phyloP scores from a whole-genome alignment of 2,329 filamentous ascomycete genomes.

The Penicillium decumbens region DNA sequence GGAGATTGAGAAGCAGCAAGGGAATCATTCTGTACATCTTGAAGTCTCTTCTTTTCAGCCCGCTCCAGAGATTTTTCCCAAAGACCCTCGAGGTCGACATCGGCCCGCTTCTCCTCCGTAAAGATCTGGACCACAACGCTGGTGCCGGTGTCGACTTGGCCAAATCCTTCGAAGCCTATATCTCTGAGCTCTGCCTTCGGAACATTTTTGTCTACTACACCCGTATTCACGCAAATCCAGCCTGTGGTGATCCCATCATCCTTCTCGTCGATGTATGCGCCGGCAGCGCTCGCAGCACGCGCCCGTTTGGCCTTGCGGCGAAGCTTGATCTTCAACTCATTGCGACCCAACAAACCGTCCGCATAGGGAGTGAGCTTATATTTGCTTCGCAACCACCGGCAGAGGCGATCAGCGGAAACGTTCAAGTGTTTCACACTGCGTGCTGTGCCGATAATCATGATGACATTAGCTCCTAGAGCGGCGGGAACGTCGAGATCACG shows the following conservation, averaged over 20 bases:
- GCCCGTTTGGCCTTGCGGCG: constrained; percentile 74
- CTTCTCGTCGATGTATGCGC: constrained; percentile 52
- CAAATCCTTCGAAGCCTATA: constrained; percentile 67
- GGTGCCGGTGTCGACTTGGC: constrained; percentile 53
- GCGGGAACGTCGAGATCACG: constrained; percentile 79
- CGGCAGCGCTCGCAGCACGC: constrained; percentile 69
- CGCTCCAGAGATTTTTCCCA: constrained; percentile 52
- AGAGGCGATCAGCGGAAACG: constrained; percentile 81
- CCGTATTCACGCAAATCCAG: constrained; percentile 93
- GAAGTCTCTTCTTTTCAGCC: constrained; percentile 33
- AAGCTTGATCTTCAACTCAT: constrained; percentile 85
- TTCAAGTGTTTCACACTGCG: constrained; percentile 91
- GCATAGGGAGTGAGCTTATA: constrained; percentile 71
- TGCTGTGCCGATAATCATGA: constrained; percentile 90
- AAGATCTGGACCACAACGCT: constrained; percentile 68
- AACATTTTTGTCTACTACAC: constrained; percentile 56
- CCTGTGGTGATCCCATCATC: constrained; percentile 89
- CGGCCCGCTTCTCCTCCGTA: constrained; percentile 63
- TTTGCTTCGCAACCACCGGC: constrained; percentile 73
- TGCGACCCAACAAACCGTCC: constrained; percentile 82
- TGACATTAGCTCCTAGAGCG: constrained; percentile 77
- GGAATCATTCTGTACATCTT: constrained; percentile 25
- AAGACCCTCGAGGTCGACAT: constrained; percentile 62
- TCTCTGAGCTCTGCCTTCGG: constrained; percentile 28
- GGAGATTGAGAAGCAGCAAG: constrained; percentile 17